Percentiles rank a stretch among this genome's conserved stretches.
These are phyloP conservation scores for Thozetella sp. DNA, from an alignment of 495 filamentous ascomycete species.

Conservation along the genomic window DNA sequence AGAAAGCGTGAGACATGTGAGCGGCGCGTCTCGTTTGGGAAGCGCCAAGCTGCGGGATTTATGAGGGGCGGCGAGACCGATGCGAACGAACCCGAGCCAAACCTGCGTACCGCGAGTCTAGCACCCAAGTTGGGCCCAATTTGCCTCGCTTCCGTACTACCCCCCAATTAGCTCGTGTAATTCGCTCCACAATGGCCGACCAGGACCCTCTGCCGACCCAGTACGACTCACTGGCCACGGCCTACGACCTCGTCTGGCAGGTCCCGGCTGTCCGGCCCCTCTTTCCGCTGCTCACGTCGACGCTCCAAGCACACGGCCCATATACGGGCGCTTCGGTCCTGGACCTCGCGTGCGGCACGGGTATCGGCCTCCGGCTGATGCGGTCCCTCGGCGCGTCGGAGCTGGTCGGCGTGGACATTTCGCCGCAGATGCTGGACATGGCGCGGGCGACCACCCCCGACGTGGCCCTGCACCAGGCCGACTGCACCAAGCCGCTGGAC, in stretches of 20 bases:
- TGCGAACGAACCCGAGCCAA: too few species aligned
- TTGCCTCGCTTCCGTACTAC: too few species aligned
- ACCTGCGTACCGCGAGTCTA: too few species aligned
- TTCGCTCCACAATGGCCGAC: too few species aligned
- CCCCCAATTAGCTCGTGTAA: too few species aligned
- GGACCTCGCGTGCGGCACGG: neutral
- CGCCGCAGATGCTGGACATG: neutral
- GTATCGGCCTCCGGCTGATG: neutral
- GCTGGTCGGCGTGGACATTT: conserved; percentile 1
- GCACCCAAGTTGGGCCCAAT: too few species aligned
- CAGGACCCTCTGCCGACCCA: neutral
- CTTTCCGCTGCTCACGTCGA: neutral
- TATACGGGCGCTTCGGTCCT: neutral
- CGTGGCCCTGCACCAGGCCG: neutral
- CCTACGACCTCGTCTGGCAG: neutral
- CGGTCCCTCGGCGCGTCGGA: neutral
- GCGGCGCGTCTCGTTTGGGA: too few species aligned
- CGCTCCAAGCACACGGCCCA: neutral
- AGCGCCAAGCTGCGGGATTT: too few species aligned
- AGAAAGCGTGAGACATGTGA: too few species aligned
- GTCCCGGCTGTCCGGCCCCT: conserved; percentile 1
- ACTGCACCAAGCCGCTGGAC: conserved; percentile 1
- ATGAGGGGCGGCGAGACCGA: too few species aligned
- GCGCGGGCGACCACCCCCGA: neutral
- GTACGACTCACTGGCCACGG: neutral